Percentiles rank a stretch among this genome's conserved stretches.
Conservation (phyloP, 2,329 filamentous ascomycete genomes). For the Cadophora sp. region DNA sequence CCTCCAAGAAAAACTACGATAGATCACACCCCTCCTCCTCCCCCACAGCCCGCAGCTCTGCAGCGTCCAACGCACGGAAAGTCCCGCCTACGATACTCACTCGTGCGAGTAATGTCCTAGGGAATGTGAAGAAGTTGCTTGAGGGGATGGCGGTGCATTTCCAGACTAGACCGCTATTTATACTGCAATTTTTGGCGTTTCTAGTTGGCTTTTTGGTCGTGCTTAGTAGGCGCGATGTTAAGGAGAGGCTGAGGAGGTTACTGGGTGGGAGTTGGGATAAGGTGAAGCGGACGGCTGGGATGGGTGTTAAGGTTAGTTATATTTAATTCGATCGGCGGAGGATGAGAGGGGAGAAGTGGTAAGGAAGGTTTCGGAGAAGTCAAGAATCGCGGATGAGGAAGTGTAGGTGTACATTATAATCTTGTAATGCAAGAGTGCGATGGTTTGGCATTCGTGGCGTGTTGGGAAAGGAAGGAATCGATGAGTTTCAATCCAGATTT, state of each 20-base stretch:
- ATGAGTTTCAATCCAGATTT: background rate
- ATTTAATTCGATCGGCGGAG: slow-evolving; percentile 62
- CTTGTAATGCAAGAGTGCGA: slow-evolving; percentile 9
- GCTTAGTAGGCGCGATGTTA: slow-evolving; percentile 75
- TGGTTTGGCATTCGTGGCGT: slow-evolving; percentile 1
- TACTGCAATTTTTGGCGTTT: slow-evolving; percentile 76
- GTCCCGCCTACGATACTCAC: slow-evolving; percentile 37
- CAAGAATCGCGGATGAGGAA: background rate
- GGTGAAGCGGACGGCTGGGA: slow-evolving; percentile 68
- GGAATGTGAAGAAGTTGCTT: slow-evolving; percentile 58
- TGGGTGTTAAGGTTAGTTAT: slow-evolving; percentile 98
- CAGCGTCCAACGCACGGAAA: slow-evolving; percentile 28
- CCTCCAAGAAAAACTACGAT: slow-evolving; percentile 44
- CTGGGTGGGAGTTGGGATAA: slow-evolving; percentile 71
- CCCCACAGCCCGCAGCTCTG: slow-evolving; percentile 32
- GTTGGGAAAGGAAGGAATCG: background rate
- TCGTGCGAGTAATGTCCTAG: slow-evolving; percentile 57
- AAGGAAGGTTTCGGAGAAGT: background rate
- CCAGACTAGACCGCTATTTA: slow-evolving; percentile 61
- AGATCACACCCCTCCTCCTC: slow-evolving; percentile 18
- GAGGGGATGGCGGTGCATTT: slow-evolving; percentile 58
- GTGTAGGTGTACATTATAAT: slow-evolving; percentile 21
- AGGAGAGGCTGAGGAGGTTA: slow-evolving; percentile 75
- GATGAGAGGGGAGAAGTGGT: background rate
- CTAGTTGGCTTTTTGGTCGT: slow-evolving; percentile 79